phyloP scores from a whole-genome alignment of 768 basidiomycete species.

The Mrakia blollopis region DNA sequence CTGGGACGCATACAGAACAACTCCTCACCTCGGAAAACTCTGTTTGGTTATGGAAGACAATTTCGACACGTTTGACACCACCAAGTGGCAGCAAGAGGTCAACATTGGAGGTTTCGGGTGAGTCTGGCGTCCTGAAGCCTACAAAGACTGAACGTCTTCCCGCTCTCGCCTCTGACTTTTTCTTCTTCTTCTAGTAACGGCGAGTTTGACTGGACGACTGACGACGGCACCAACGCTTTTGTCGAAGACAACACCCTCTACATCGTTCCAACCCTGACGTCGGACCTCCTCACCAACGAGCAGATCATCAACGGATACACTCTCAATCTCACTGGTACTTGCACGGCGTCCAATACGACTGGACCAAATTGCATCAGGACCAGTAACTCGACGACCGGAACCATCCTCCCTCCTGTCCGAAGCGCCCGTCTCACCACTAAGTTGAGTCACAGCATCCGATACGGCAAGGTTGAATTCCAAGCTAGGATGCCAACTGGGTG shows the following conservation, averaged over 20 bases:
- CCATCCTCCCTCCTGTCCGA: constrained; percentile 77
- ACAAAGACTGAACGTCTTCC: background rate
- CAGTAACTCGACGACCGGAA: constrained; percentile 52
- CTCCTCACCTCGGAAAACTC: constrained; percentile 45
- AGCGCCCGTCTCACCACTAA: constrained; percentile 73
- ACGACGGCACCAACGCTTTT: constrained; percentile 64
- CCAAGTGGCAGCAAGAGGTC: constrained; percentile 66
- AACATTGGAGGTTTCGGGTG: constrained; percentile 79
- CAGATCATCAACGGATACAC: constrained; percentile 60
- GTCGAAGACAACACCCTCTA: constrained; percentile 68
- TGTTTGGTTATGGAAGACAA: constrained; percentile 74
- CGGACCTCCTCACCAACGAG: constrained; percentile 52
- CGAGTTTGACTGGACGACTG: constrained; percentile 83
- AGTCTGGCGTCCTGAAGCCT: constrained; percentile 20
- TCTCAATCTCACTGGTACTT: constrained; percentile 70
- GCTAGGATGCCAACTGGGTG: constrained; percentile 66
- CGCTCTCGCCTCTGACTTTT: constrained; percentile 46
- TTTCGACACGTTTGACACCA: constrained; percentile 54
- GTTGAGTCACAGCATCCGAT: constrained; percentile 65
- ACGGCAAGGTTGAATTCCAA: constrained; percentile 74
- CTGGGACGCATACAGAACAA: constrained; percentile 50
- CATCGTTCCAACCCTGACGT: constrained; percentile 78
- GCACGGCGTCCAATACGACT: constrained; percentile 64
- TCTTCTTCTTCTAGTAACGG: constrained; percentile 43
- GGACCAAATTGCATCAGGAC: constrained; percentile 40